These are phyloP conservation scores for Eudorina sp. DNA, from an alignment of 139 green algal species.

Conservation along the genomic window DNA sequence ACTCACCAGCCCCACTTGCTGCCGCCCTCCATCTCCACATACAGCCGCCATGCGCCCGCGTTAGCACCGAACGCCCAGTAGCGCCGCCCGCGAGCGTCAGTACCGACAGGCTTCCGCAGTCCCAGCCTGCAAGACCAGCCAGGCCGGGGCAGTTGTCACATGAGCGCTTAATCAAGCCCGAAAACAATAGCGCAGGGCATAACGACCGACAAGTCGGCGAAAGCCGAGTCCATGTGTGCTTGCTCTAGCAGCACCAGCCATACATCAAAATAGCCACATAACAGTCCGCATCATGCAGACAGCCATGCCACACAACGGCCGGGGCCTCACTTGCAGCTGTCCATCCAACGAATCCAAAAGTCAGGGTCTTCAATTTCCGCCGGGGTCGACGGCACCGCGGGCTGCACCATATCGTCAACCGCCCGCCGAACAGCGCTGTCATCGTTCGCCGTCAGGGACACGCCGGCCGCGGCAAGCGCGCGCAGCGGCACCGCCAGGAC, in stretches of 20 bases:
- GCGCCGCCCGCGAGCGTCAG: slow-evolving; percentile 71
- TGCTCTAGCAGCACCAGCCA: too few relatives aligned
- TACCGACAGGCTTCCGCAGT: slow-evolving; percentile 76
- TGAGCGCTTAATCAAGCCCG: too few relatives aligned
- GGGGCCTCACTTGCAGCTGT: slow-evolving; percentile 53
- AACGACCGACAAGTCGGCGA: not conserved
- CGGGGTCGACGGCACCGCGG: not conserved
- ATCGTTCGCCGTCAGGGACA: not conserved
- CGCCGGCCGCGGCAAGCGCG: not conserved
- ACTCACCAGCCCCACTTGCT: slow-evolving; percentile 66
- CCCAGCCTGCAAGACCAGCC: slow-evolving; percentile 65
- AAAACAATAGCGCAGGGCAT: too few relatives aligned
- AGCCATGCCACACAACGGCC: not conserved
- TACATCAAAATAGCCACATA: too few relatives aligned
- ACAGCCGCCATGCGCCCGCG: slow-evolving; percentile 79
- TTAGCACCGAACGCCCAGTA: slow-evolving; percentile 88
- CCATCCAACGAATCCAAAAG: slow-evolving; percentile 52
- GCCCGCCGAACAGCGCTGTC: slow-evolving; percentile 22
- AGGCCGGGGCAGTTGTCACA: not conserved
- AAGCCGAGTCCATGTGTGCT: too few relatives aligned
- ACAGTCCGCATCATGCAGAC: not conserved
- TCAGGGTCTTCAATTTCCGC: slow-evolving; percentile 41
- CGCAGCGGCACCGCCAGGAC: slow-evolving; percentile 43
- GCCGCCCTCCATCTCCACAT: slow-evolving; percentile 75
- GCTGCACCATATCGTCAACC: not conserved